These are phyloP conservation scores for Coffea eugenioides DNA, from an alignment of 257 asterid species.

Conservation along the genomic window DNA sequence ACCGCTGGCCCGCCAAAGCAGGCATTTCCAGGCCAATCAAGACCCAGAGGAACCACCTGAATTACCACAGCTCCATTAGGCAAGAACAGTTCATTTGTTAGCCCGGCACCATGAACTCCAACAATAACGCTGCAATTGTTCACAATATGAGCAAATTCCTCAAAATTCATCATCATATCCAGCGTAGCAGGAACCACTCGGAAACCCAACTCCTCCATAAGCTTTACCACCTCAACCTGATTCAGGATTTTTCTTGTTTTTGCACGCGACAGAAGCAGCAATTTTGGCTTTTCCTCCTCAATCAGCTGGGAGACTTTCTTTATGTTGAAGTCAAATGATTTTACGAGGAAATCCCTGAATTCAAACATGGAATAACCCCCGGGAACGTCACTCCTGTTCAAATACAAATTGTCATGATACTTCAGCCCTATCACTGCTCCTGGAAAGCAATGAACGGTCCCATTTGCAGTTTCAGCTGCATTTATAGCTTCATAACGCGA, in stretches of 20 bases:
- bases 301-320: conserved; percentile 28
- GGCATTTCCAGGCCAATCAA: conserved; percentile 42
- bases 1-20: conserved; percentile 46
- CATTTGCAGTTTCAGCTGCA: conserved; percentile 26
- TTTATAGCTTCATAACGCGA: conserved; percentile 38
- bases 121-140: conserved; percentile 53
- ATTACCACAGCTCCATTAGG: conserved; percentile 46
- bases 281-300: conserved; percentile 14
- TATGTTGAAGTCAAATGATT: conserved; percentile 27
- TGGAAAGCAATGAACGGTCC: conserved; percentile 50
- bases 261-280: conserved; percentile 42
- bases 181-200: conserved; percentile 30
- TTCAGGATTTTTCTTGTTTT: conserved; percentile 43
- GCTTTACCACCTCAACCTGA: conserved; percentile 38
- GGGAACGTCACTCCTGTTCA: conserved; percentile 20
- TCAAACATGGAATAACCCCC: conserved; percentile 38
- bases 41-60: conserved; percentile 44
- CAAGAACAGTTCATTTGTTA: conserved; percentile 54
- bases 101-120: conserved; percentile 67
- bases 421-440: conserved; percentile 49
- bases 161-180: conserved; percentile 22
- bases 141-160: conserved; percentile 25
- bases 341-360: conserved; percentile 35
- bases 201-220: conserved; percentile 50
- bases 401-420: conserved; percentile 38